Percentiles rank a stretch among this genome's conserved stretches.
Evolutionary conservation across 2,329 filamentous ascomycete species (phyloP).

Genomic region (Alternaria angustiovoidea): DNA sequence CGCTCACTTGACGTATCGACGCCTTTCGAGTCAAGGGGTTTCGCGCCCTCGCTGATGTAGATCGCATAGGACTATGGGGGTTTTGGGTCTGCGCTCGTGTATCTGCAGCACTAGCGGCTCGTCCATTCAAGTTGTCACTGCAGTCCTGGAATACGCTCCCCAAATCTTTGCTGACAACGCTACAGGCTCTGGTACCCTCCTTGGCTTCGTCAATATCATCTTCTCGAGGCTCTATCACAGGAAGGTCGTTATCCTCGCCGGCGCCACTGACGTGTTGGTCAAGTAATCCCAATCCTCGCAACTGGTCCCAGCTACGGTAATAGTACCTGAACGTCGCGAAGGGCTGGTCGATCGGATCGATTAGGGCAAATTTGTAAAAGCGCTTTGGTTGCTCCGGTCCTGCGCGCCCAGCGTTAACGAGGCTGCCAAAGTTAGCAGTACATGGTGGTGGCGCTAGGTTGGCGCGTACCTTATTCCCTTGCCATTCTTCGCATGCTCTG

Average conservation of each 20-base stretch:
- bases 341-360: constrained; percentile 59
- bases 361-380: constrained; percentile 59
- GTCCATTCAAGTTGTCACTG: background rate
- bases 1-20: background rate
- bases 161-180: background rate
- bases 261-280: constrained; percentile 16
- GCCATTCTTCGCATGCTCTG: constrained; percentile 24
- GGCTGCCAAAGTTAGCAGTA: constrained; percentile 36
- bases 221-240: constrained; percentile 39
- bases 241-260: constrained; percentile 31
- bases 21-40: background rate
- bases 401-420: constrained; percentile 50
- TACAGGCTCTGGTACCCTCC: background rate
- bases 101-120: background rate
- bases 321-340: constrained; percentile 57
- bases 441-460: background rate
- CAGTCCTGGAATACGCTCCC: constrained; percentile 1
- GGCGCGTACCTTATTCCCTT: constrained; percentile 43
- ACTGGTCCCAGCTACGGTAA: constrained; percentile 45
- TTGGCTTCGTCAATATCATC: background rate
- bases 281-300: constrained; percentile 34
- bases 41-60: background rate
- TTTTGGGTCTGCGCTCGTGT: background rate
- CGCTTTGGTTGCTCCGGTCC: constrained; percentile 52
- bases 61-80: background rate